Conservation (phyloP, 495 filamentous ascomycete species). For the Neurospora terricola region DNA sequence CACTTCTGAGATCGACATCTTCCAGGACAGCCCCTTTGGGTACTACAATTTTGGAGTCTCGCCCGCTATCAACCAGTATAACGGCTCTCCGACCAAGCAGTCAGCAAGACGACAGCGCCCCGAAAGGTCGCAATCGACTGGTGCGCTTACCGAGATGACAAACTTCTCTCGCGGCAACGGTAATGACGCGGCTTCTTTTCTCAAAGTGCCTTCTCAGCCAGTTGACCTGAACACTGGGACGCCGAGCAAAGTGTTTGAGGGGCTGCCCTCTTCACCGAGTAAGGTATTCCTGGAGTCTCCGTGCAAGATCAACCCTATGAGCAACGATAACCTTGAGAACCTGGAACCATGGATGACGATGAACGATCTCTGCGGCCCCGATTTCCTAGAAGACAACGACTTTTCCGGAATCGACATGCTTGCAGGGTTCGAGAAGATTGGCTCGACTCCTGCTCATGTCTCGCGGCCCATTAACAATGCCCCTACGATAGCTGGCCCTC, state of each 20-base stretch:
- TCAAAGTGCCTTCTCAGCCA: conserved; percentile 32
- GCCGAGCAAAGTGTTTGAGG: conserved; percentile 44
- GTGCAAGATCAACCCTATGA: conserved; percentile 27
- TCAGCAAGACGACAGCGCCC: conserved; percentile 53
- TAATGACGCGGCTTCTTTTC: conserved; percentile 32
- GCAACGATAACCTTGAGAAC: conserved; percentile 31
- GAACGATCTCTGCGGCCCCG: conserved; percentile 45
- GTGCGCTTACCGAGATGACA: conserved; percentile 59
- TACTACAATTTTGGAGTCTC: conserved; percentile 24
- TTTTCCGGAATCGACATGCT: conserved; percentile 70
- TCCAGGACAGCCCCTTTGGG: conserved; percentile 49
- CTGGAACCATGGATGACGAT: conserved; percentile 31
- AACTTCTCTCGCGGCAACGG: conserved; percentile 39
- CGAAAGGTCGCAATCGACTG: conserved; percentile 48
- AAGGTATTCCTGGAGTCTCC: conserved; percentile 49
- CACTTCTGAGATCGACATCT: conserved; percentile 57
- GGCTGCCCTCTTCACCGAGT: conserved; percentile 33
- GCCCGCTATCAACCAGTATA: conserved; percentile 27
- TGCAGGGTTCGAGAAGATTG: conserved; percentile 86
- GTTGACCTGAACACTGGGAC: conserved; percentile 38
- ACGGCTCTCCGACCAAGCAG: conserved; percentile 68
- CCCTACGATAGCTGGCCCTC: conserved; percentile 24
- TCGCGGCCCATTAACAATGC: conserved; percentile 17
- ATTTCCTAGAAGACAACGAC: conserved; percentile 51
- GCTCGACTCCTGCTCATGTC: conserved; percentile 32